Evolutionary conservation across 176 grass and related monocot species (phyloP), one percentile per base, ranked within the genome.

Genomic region (Phoenix roebelenii): DNA sequence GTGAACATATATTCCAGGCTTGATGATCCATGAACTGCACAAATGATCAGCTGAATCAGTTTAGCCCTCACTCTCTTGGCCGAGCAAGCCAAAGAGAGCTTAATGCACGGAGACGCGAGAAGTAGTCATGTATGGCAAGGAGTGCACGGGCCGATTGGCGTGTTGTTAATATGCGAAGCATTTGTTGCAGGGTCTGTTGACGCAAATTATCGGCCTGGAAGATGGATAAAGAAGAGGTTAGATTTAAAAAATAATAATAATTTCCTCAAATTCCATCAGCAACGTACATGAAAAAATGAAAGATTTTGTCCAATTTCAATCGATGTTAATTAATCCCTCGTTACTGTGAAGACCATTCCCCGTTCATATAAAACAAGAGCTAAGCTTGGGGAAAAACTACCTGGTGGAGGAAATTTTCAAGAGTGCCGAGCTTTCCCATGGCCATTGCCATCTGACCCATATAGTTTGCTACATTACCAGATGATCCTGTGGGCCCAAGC

Each of bases 391-490:
- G 24, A 7, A 14, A 30, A 60, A 63, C 71, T 77, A 95, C 89
- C 85, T 95, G 89, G 7, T 72, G 85, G 49, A 95, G 81, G 66
- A 95, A 95, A 70, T 84, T 95, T 68, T 95, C 89, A 50, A 95
- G 81, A 55, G 81, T 95, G 16, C 85, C 89, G 22, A 95, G 81
- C 71, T 95, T 95, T 53, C 89, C 89, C 85, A 95, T 95, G 28
- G 89, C 89, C 89, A 95, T 95, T 18, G 89, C 89, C 89, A 95
- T 89, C 53, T 95, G 89, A 63, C 89, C 89, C 85, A 89, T 95
- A 68, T 95, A 95, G 76, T 82, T 95, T 64, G 89, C 85, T 58
- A 95, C 89, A 69, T 85, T 83, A 55, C 85, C 69, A 18, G 85
- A 85, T 48, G 80, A 67, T 54, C 81, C 81, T 63, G 72, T 74